These are phyloP conservation scores for Jackrogersella multiformis DNA, from an alignment of 495 filamentous ascomycete genomes.

Conservation along the genomic window DNA sequence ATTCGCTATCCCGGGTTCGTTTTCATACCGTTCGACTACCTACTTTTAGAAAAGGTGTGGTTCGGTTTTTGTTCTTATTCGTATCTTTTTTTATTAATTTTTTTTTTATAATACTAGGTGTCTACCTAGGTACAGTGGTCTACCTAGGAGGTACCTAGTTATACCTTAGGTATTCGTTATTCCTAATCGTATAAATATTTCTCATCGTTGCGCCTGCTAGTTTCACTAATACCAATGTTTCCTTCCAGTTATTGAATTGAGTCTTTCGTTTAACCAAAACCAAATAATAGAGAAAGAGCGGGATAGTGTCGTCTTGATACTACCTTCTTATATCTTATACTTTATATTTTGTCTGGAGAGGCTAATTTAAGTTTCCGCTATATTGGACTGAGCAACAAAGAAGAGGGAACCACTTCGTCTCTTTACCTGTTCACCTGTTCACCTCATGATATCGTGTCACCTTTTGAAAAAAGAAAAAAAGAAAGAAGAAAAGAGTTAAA, in stretches of 20 bases:
- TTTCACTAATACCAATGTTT: slow-evolving; percentile 7
- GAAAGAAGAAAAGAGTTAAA: too few species aligned
- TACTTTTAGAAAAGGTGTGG: slow-evolving; percentile 12
- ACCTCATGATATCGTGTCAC: too few species aligned
- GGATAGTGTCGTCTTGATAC: background rate
- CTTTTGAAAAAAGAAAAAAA: background rate
- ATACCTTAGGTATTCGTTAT: too few species aligned
- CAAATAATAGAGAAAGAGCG: background rate
- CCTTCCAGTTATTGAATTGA: background rate
- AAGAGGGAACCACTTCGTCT: background rate
- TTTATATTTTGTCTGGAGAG: slow-evolving; percentile 20
- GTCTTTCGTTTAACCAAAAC: slow-evolving; percentile 27
- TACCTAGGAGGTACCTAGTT: too few species aligned
- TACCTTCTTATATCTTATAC: background rate
- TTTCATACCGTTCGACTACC: slow-evolving; percentile 13
- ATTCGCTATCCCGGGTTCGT: slow-evolving; percentile 24
- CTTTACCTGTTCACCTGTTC: background rate
- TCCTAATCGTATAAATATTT: slow-evolving; percentile 22
- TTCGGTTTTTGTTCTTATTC: slow-evolving; percentile 12
- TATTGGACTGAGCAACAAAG: slow-evolving; percentile 24
- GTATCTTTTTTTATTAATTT: slow-evolving; percentile 9
- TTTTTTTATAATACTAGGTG: background rate
- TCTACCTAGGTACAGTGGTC: too few species aligned
- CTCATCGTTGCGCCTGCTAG: slow-evolving; percentile 7
- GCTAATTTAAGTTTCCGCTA: slow-evolving; percentile 38